Percentiles rank a stretch among this genome's conserved stretches.
These are phyloP conservation scores for Calocybe cyanea DNA, from an alignment of 768 basidiomycete species.

Conservation along the genomic window DNA sequence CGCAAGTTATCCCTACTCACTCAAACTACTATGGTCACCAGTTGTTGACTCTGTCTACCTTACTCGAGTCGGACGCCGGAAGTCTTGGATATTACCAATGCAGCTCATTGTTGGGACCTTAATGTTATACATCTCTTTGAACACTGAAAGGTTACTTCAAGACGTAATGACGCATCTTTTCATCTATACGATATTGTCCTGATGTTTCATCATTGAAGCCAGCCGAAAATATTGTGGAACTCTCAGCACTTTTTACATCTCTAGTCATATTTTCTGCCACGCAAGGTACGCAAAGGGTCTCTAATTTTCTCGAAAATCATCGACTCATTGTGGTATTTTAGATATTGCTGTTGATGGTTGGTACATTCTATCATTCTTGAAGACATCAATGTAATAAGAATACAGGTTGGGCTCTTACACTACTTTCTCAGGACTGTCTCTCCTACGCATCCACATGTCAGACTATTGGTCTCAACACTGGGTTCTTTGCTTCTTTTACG, in stretches of 20 bases:
- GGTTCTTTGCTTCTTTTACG: constrained; percentile 94
- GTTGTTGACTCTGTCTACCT: constrained; percentile 92
- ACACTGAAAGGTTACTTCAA: constrained; percentile 73
- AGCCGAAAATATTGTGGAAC: constrained; percentile 66
- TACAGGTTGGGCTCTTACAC: constrained; percentile 74
- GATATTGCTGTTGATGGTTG: constrained; percentile 97
- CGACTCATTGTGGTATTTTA: constrained; percentile 29
- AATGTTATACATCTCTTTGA: constrained; percentile 74
- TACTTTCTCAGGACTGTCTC: constrained; percentile 87
- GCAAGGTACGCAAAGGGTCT: constrained; percentile 58
- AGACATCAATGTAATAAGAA: background rate
- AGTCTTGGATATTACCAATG: constrained; percentile 99
- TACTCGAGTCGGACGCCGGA: constrained; percentile 82
- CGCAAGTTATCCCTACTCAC: constrained; percentile 91
- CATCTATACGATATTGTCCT: constrained; percentile 6
- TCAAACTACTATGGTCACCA: constrained; percentile 97
- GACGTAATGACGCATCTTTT: constrained; percentile 44
- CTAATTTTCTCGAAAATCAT: background rate
- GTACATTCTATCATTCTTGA: constrained; percentile 14
- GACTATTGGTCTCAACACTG: constrained; percentile 94
- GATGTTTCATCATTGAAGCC: constrained; percentile 51
- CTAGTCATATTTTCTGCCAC: constrained; percentile 96
- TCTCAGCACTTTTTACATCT: constrained; percentile 83
- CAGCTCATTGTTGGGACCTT: constrained; percentile 84
- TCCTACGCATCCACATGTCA: constrained; percentile 98